Conservation (phyloP, 306 rosid species). For the Citrullus amarus region DNA sequence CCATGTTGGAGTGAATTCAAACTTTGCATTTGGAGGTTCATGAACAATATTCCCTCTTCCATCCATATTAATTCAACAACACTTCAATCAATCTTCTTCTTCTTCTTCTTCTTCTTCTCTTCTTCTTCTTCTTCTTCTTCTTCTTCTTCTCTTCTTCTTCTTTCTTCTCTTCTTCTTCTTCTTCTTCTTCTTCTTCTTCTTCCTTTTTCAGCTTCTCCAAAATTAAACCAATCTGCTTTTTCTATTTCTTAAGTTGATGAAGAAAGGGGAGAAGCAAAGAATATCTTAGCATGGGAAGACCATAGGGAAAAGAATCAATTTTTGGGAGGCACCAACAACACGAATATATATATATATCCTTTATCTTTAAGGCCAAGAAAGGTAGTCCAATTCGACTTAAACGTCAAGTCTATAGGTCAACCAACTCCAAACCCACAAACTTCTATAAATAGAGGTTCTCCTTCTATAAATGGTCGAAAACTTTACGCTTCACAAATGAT, state of each 20-base stretch:
- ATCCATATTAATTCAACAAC: background rate
- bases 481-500: too few species aligned
- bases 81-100: background rate
- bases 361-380: too few species aligned
- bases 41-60: too few species aligned
- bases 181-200: background rate
- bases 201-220: background rate
- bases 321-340: too few species aligned
- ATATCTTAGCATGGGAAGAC: background rate
- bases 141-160: background rate
- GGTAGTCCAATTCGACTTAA: too few species aligned
- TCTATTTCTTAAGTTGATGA: background rate
- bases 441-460: too few species aligned
- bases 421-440: too few species aligned
- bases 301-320: background rate
- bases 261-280: background rate
- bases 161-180: background rate
- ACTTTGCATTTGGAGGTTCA: slow-evolving; percentile 24
- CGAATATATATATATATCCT: too few species aligned
- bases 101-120: background rate
- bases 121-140: background rate
- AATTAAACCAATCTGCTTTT: background rate
- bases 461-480: too few species aligned
- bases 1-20: slow-evolving; percentile 89
- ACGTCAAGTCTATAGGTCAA: too few species aligned